phyloP scores from a whole-genome alignment of 2,329 filamentous ascomycete species.

The Ophiostoma novo-ulmi region DNA sequence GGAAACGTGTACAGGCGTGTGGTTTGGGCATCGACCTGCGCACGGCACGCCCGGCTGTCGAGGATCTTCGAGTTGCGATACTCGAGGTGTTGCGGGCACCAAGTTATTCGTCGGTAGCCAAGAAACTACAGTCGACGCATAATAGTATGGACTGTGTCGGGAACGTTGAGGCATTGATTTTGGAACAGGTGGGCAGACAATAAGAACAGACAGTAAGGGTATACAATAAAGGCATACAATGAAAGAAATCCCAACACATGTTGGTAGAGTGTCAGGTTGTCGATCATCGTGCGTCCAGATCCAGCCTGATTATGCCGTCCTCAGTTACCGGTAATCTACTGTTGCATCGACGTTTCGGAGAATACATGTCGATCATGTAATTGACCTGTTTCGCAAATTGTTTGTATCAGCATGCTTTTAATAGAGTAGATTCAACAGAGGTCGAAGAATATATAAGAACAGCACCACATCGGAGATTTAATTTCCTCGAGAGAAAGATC shows the following conservation, averaged over 20 bases:
- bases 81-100: constrained; percentile 31
- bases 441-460: background rate
- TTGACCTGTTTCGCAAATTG: background rate
- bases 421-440: background rate
- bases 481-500: background rate
- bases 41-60: constrained; percentile 30
- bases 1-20: constrained; percentile 34
- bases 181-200: background rate
- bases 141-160: constrained; percentile 33
- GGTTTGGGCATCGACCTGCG: constrained; percentile 36
- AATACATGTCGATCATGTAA: constrained; percentile 8
- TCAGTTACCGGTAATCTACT: background rate
- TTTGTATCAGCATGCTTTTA: background rate
- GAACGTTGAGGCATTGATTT: constrained; percentile 30
- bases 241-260: background rate
- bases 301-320: constrained; percentile 12
- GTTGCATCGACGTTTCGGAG: constrained; percentile 6
- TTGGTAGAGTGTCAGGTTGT: constrained; percentile 1
- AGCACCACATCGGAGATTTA: background rate
- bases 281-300: constrained; percentile 10
- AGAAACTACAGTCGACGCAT: constrained; percentile 32
- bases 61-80: constrained; percentile 32
- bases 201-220: background rate
- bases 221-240: background rate
- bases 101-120: constrained; percentile 28